Conservation (phyloP, 1,284 basidiomycete genomes). For the Trametes sp. region DNA sequence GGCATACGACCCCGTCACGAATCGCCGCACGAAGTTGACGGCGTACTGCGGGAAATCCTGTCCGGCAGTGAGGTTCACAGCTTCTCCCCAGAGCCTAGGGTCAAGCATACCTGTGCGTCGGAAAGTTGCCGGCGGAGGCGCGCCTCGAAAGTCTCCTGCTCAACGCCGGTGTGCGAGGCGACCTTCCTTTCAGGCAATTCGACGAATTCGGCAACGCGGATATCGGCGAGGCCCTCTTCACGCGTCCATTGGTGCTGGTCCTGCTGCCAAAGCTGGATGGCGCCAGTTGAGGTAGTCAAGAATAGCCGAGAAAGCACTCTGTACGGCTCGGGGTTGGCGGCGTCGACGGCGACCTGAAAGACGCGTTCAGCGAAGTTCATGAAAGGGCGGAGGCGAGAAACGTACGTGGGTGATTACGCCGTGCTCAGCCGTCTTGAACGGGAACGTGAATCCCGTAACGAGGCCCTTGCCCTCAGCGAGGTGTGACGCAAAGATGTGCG, state of each 20-base stretch:
- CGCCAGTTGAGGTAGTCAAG: constrained; percentile 80
- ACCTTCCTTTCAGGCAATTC: constrained; percentile 79
- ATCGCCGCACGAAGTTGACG: constrained; percentile 72
- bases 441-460: constrained; percentile 70
- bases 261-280: constrained; percentile 80
- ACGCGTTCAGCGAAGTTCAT: constrained; percentile 22
- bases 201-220: constrained; percentile 73
- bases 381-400: constrained; percentile 14
- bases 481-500: constrained; percentile 67
- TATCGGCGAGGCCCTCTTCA: constrained; percentile 82
- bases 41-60: constrained; percentile 80
- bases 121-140: constrained; percentile 67
- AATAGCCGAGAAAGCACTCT: constrained; percentile 58
- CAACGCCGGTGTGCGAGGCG: constrained; percentile 47
- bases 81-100: constrained; percentile 15
- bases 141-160: constrained; percentile 63
- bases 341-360: constrained; percentile 63
- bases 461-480: constrained; percentile 63
- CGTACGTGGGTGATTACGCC: constrained; percentile 78
- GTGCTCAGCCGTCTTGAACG: constrained; percentile 75
- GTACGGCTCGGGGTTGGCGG: constrained; percentile 51
- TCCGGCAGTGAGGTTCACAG: constrained; percentile 5
- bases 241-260: constrained; percentile 76
- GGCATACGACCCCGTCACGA: constrained; percentile 75
- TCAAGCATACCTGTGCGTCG: constrained; percentile 60